Evolutionary conservation across 108 stramenopile species (phyloP).

Genomic region (Epipyxis sp.): DNA sequence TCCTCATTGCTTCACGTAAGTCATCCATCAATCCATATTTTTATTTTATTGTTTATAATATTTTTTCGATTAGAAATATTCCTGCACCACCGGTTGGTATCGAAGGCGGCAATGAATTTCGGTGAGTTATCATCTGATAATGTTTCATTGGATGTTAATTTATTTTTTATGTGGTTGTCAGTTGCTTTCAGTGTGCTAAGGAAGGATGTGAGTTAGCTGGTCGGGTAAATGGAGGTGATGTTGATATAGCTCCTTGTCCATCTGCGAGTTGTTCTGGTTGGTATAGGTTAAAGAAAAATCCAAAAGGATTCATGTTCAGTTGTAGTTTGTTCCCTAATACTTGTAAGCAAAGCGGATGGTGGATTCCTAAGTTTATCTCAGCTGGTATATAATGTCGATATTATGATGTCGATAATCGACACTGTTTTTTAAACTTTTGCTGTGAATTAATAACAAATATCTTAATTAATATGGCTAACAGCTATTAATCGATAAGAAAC

Average conservation of each 20-base stretch:
- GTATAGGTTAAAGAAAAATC: background rate
- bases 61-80: no score
- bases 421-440: no score
- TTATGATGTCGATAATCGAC: no score
- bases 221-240: background rate
- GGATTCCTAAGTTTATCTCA: slow-evolving; percentile 24
- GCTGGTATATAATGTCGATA: background rate
- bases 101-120: background rate
- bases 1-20: slow-evolving; percentile 7
- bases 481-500: no score
- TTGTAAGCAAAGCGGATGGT: slow-evolving; percentile 28
- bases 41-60: no score
- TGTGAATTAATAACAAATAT: no score
- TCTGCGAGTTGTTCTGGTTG: background rate
- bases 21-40: no score
- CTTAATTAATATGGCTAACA: no score
- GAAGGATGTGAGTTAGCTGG: slow-evolving; percentile 15
- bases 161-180: background rate
- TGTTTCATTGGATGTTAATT: no score
- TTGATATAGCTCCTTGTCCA: slow-evolving; percentile 14
- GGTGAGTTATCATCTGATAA: no score
- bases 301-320: background rate
- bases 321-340: background rate
- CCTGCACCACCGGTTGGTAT: background rate
- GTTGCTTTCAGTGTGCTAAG: slow-evolving; percentile 23